These are phyloP conservation scores for Pythium grandisporangium DNA, from an alignment of 352 stramenopile genomes.

Conservation along the genomic window DNA sequence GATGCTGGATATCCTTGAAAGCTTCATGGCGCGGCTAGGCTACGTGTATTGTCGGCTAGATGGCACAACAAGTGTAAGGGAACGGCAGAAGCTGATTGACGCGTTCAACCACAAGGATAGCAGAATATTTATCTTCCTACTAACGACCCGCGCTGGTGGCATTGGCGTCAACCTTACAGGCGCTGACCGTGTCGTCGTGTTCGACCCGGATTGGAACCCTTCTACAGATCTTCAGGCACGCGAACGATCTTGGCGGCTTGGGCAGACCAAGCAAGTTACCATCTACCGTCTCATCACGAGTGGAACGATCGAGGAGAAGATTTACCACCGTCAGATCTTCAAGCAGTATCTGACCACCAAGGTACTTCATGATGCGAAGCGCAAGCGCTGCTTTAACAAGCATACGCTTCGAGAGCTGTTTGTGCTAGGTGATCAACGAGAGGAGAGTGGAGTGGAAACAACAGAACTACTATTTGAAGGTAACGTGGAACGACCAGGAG, in stretches of 20 bases:
- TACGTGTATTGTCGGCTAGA: constrained; percentile 95
- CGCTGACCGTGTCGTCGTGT: constrained; percentile 95
- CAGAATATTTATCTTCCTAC: constrained; percentile 66
- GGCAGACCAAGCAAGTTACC: constrained; percentile 80
- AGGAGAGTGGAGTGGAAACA: constrained; percentile 83
- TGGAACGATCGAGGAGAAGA: constrained; percentile 99
- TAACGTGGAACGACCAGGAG: constrained; percentile 61
- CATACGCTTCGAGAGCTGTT: constrained; percentile 96
- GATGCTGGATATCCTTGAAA: constrained; percentile 98
- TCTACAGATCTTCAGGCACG: constrained; percentile 94
- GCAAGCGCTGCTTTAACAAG: constrained; percentile 95
- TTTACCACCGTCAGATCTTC: constrained; percentile 99
- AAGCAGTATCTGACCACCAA: constrained; percentile 98
- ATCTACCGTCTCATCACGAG: constrained; percentile 91
- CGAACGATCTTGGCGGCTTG: constrained; percentile 96
- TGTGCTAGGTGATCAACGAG: constrained; percentile 64
- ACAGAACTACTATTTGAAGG: constrained; percentile 87
- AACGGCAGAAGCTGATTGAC: constrained; percentile 92
- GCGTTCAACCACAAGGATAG: constrained; percentile 91
- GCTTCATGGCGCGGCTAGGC: constrained; percentile 71
- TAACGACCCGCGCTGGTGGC: constrained; percentile 89
- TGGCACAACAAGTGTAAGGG: constrained; percentile 92
- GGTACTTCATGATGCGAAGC: constrained; percentile 94
- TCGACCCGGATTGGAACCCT: constrained; percentile 99
- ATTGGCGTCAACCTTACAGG: constrained; percentile 96